Percentiles rank a stretch among this genome's conserved stretches.
phyloP scores from a whole-genome alignment of 192 early-diverging fungal genomes.

The Gigaspora rosea region DNA sequence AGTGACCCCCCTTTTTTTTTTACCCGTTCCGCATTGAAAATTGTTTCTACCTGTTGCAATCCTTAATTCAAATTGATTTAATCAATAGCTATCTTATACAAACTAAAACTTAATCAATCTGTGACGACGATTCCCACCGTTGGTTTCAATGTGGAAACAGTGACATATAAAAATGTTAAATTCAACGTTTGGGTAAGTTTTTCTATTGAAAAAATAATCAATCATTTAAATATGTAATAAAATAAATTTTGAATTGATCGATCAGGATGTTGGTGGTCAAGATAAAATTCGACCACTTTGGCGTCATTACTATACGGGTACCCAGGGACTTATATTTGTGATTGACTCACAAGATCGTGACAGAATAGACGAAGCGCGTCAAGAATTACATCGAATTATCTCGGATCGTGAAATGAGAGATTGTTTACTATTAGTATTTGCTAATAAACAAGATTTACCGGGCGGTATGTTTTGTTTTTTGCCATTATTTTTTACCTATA shows the following conservation, averaged over 20 bases:
- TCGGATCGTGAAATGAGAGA: conserved; percentile 86
- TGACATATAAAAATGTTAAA: conserved; percentile 85
- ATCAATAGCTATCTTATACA: conserved; percentile 86
- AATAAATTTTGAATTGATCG: too few species aligned
- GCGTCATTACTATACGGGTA: conserved; percentile 86
- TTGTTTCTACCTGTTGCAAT: too few species aligned
- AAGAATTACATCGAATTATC: conserved; percentile 82
- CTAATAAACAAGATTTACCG: conserved; percentile 79
- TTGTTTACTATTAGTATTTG: conserved; percentile 79
- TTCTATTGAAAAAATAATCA: too few species aligned
- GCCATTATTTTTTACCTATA: background rate
- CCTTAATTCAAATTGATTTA: background rate
- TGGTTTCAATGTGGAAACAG: conserved; percentile 87
- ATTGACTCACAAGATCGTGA: conserved; percentile 87
- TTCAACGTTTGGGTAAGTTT: conserved; percentile 71
- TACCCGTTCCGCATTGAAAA: too few species aligned
- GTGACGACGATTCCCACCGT: conserved; percentile 99
- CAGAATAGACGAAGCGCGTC: conserved; percentile 82
- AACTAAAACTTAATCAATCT: conserved; percentile 97
- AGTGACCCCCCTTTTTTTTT: too few species aligned
- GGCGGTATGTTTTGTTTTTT: conserved; percentile 40
- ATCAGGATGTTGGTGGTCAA: conserved; percentile 84
- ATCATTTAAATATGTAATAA: too few species aligned
- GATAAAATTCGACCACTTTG: conserved; percentile 88
- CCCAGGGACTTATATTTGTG: conserved; percentile 85